Evolutionary conservation across 805 yeast genomes (phyloP), one percentile per base, ranked within the genome.

Genomic region (Tetrapisispora pingtungensis): DNA sequence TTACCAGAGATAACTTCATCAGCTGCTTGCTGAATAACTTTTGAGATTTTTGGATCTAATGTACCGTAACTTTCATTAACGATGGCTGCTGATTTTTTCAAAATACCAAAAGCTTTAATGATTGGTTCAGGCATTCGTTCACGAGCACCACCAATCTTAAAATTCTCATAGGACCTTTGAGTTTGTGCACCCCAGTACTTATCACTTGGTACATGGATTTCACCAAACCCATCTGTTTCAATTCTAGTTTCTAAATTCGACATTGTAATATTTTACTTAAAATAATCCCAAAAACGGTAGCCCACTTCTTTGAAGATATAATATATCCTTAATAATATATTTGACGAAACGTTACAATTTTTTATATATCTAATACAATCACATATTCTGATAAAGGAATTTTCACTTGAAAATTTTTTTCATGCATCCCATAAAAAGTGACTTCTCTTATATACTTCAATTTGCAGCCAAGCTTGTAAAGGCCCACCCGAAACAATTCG

Each of bases 151-250:
- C 98, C 98, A 59, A 93, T 93, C 68, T 88, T 84, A 75, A 93
- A 93, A 76, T 93, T 93, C 69, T 80, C 82, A 54, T 79, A 75
- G 19, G 97, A 89, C 69, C 97, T 80, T 61, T 84, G 89, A 50
- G 98, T 93, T 71, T 93, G 98, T 36, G 97, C 97, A 49, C 98
- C 98, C 90, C 96, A 90, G 75, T 90, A 90, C 66, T 77, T 80
- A 57, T 84, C 75, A 51, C 77, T 70, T 47, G 85, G 88, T 41
- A 90, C 98, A 64, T 88, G 86, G 60, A 93, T 84, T 63, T 86
- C 96, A 56, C 98, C 98, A 60, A 90, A 93, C 42, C 97, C 97
- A 69, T 90, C 98, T 47, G 88, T 75, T 67, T 90, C 98, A 46
- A 75, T 77, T 71, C 98, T 61, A 15, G 4, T n/a, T 10, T 32